Evolutionary conservation across 2,329 filamentous ascomycete genomes (phyloP), one percentile per base, ranked within the genome.

Genomic region (Calonectria montana): DNA sequence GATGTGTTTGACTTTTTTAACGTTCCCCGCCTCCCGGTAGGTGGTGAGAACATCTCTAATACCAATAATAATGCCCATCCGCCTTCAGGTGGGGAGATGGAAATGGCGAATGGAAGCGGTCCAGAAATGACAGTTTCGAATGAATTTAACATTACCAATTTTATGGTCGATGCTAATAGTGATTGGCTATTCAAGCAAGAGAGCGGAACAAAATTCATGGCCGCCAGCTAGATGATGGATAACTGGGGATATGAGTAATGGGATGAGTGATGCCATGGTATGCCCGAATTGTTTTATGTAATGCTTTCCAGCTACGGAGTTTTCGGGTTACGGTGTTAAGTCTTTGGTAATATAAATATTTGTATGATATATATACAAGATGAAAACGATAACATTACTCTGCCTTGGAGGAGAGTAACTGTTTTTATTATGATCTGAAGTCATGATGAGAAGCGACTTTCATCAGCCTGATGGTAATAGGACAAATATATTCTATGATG

Each of bases 1-100:
- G 95, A 98, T 78, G 94, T 98, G 0, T 98, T 98, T 81, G 94
- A 97, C 77, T 98, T 97, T 81, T 98, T 98, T 87, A 98, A 98
- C 80, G 91, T 97, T 68, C 96, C 96, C 1, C 87, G 95, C 21
- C 85, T 98, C 27, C 89, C 90, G 0, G 83, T 89, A 25, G 84
- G 84, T 35, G 83, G 84, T 13, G 84, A 86, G 65, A 80, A 79
- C 39, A 76, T 79, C 23, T 70, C 70, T 1, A 77, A 74, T 7
- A 69, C 29, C 21, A 79, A 70, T n/a, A 73, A 68, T 23, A 73
- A 73, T 48, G 76, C 66, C 13, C 75, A 73, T 29, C 67, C 74
- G 47, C 72, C 74, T 55, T 71, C 65, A 35, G 75, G 76, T n/a
- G 72, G 75, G n/a, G 79, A 77, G 4, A 77, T 81, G 73, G 75